These are phyloP conservation scores for Parasarocladium wereldwijsianum DNA, from an alignment of 2,329 filamentous ascomycete species.

Conservation along the genomic window DNA sequence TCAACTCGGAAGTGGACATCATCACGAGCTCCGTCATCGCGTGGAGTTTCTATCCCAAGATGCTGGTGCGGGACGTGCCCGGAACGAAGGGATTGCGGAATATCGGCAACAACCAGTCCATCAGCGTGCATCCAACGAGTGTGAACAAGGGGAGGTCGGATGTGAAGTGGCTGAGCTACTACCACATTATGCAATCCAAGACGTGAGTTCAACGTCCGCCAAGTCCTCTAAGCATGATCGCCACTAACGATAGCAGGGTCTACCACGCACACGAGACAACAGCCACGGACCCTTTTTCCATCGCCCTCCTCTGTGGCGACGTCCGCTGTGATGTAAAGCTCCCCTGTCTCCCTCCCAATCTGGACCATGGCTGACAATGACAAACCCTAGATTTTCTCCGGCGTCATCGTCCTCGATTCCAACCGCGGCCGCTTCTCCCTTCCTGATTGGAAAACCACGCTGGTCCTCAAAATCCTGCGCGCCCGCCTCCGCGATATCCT, in stretches of 20 bases:
- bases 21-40: conserved; percentile 72
- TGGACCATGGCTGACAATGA: conserved; percentile 4
- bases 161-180: conserved; percentile 79
- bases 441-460: conserved; percentile 77
- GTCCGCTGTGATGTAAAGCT: conserved; percentile 62
- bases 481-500: conserved; percentile 62
- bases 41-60: conserved; percentile 91
- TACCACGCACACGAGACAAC: conserved; percentile 88
- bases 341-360: background rate
- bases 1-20: conserved; percentile 66
- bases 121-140: conserved; percentile 74
- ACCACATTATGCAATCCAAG: conserved; percentile 92
- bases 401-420: conserved; percentile 74
- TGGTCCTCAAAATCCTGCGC: conserved; percentile 74
- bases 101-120: conserved; percentile 80
- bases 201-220: conserved; percentile 32
- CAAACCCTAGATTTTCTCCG: conserved; percentile 58
- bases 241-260: conserved; percentile 31
- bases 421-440: conserved; percentile 75
- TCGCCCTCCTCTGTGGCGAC: conserved; percentile 77
- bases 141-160: conserved; percentile 64
- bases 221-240: background rate
- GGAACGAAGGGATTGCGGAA: conserved; percentile 71
- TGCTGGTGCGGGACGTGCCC: conserved; percentile 62
- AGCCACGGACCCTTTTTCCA: conserved; percentile 64